phyloP scores from a whole-genome alignment of 2,329 filamentous ascomycete species.

The Beauveria medogensis region DNA sequence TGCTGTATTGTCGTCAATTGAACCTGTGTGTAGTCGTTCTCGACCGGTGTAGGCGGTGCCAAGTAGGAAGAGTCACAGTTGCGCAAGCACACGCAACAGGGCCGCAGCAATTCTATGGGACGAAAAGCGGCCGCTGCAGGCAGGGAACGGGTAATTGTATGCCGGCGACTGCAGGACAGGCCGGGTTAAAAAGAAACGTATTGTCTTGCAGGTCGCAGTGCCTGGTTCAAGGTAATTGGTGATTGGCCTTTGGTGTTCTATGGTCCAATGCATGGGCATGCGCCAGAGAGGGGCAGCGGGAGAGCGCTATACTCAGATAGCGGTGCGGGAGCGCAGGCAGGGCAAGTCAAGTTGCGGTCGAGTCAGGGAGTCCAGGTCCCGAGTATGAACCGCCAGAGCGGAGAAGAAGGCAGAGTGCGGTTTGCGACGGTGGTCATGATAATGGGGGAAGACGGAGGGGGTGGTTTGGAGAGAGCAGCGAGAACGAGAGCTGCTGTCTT shows the following conservation, averaged over 20 bases:
- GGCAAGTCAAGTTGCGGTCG: neutral
- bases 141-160: neutral
- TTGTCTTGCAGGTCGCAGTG: constrained; percentile 4
- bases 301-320: neutral
- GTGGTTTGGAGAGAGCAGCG: neutral
- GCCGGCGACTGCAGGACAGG: neutral
- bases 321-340: neutral
- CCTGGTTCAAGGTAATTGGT: constrained; percentile 3
- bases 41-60: neutral
- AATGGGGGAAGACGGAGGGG: neutral
- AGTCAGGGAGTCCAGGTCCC: constrained; percentile 10
- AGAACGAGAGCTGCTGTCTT: neutral
- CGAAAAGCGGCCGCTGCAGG: neutral
- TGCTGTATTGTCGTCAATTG: neutral
- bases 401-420: constrained; percentile 6
- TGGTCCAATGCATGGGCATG: constrained; percentile 11
- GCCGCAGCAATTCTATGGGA: neutral
- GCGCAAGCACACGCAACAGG: neutral
- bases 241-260: constrained; percentile 5
- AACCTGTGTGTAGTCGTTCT: neutral
- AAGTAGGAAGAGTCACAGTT: neutral
- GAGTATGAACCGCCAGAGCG: constrained; percentile 12
- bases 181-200: neutral
- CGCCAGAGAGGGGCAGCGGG: constrained; percentile 8
- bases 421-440: constrained; percentile 9